These are phyloP conservation scores for Amanita fuliginea DNA, from an alignment of 768 basidiomycete species.

Conservation along the genomic window DNA sequence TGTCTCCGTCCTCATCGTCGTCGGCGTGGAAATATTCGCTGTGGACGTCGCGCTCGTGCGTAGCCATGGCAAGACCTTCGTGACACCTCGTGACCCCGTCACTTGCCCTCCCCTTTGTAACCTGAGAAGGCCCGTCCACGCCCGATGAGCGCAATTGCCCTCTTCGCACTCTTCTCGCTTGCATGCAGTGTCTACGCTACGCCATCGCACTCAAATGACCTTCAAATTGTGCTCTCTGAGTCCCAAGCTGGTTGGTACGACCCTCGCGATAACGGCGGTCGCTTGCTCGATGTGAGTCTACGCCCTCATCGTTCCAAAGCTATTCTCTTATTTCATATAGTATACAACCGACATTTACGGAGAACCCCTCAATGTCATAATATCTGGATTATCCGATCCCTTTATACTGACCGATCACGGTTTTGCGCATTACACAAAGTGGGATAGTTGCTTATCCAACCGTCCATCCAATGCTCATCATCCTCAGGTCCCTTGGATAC, in stretches of 20 bases:
- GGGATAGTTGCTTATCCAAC: slow-evolving; percentile 6
- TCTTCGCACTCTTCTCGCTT: slow-evolving; percentile 11
- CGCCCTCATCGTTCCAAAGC: background rate
- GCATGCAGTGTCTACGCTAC: slow-evolving; percentile 6
- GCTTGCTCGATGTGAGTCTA: slow-evolving; percentile 58
- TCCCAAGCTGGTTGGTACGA: slow-evolving; percentile 39
- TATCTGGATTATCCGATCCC: slow-evolving; percentile 71
- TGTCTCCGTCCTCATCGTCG: slow-evolving; percentile 56
- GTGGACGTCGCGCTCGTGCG: slow-evolving; percentile 17
- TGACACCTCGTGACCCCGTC: slow-evolving; percentile 1
- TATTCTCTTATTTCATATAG: slow-evolving; percentile 22
- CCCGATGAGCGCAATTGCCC: background rate
- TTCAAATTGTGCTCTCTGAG: slow-evolving; percentile 4
- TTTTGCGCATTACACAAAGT: slow-evolving; percentile 63
- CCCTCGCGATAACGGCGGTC: slow-evolving; percentile 64
- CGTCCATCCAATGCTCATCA: background rate
- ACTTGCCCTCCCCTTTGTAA: background rate
- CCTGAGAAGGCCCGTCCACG: slow-evolving; percentile 3
- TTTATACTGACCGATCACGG: slow-evolving; percentile 68
- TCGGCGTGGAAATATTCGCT: slow-evolving; percentile 15
- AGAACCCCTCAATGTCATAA: slow-evolving; percentile 79
- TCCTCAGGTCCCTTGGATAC: slow-evolving; percentile 62
- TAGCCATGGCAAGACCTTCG: slow-evolving; percentile 13
- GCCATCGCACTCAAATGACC: background rate
- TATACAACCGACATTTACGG: slow-evolving; percentile 55